phyloP scores from a whole-genome alignment of 2,329 filamentous ascomycete genomes.

The Emergomyces pasteurianus region DNA sequence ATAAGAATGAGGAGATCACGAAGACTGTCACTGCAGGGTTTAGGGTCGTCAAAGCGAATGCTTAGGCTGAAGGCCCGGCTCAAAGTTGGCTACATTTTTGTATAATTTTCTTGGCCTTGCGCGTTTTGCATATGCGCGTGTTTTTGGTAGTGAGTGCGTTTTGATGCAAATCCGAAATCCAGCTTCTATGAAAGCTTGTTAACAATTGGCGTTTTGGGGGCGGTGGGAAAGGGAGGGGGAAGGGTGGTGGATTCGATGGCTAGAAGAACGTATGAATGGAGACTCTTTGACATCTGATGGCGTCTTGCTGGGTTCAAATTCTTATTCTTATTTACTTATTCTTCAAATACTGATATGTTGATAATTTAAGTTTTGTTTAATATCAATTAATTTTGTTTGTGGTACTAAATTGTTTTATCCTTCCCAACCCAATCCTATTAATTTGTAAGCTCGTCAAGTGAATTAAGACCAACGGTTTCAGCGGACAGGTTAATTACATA shows the following conservation, averaged over 20 bases:
- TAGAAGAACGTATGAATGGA: background rate
- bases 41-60: constrained; percentile 53
- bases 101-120: background rate
- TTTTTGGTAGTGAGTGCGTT: background rate
- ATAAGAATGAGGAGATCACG: constrained; percentile 43
- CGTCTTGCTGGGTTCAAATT: background rate
- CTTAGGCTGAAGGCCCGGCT: constrained; percentile 25
- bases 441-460: too few relatives aligned
- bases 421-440: too few relatives aligned
- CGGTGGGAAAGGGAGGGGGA: too few relatives aligned
- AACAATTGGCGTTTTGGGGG: background rate
- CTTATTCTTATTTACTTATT: background rate
- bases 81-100: background rate
- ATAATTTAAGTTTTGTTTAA: background rate
- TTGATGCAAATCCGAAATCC: background rate
- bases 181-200: background rate
- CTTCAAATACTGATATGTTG: background rate
- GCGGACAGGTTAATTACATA: too few relatives aligned
- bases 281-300: background rate
- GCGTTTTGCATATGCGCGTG: background rate
- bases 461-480: too few relatives aligned
- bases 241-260: background rate
- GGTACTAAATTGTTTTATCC: too few relatives aligned
- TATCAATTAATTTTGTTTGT: background rate
- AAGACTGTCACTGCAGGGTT: constrained; percentile 34